A percentile compares a stretch with the other conserved stretches of the same genome.
Evolutionary conservation across 306 rosid genomes (phyloP).

Genomic region (Citrullus amarus): DNA sequence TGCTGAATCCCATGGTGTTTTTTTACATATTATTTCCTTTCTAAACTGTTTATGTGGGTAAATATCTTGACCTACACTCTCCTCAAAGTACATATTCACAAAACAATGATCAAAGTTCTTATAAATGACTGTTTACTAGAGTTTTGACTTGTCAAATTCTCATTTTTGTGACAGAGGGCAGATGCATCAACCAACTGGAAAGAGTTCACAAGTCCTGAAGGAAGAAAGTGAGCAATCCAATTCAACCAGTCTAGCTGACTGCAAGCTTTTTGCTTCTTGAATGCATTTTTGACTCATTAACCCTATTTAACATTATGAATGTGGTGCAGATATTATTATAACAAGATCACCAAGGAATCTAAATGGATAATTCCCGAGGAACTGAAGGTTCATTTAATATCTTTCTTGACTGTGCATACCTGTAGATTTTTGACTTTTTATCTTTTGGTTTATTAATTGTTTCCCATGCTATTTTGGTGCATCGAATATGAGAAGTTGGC

Average conservation of each 20-base stretch:
- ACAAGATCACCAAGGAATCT: constrained; percentile 74
- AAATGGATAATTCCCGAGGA: constrained; percentile 89
- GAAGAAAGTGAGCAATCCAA: constrained; percentile 56
- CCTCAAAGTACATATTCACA: background rate
- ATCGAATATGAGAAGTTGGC: constrained; percentile 47
- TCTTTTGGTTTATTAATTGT: background rate
- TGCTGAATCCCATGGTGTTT: background rate
- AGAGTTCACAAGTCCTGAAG: constrained; percentile 79
- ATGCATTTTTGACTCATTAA: constrained; percentile 12
- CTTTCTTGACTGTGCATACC: background rate
- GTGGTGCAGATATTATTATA: constrained; percentile 64
- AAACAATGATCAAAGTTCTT: background rate
- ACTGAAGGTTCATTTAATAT: constrained; percentile 46
- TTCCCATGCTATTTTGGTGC: constrained; percentile 14
- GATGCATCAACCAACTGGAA: constrained; percentile 96
- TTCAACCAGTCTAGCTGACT: background rate
- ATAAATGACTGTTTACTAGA: constrained; percentile 1
- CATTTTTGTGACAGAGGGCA: constrained; percentile 53
- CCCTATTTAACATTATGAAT: constrained; percentile 14
- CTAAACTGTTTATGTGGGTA: background rate
- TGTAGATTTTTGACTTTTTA: constrained; percentile 1
- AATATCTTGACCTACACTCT: constrained; percentile 3
- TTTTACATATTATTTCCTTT: background rate
- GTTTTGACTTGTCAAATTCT: constrained; percentile 24
- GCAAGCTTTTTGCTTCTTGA: constrained; percentile 8